phyloP scores from a whole-genome alignment of 2,329 filamentous ascomycete species.

The Cladosporium sp. region DNA sequence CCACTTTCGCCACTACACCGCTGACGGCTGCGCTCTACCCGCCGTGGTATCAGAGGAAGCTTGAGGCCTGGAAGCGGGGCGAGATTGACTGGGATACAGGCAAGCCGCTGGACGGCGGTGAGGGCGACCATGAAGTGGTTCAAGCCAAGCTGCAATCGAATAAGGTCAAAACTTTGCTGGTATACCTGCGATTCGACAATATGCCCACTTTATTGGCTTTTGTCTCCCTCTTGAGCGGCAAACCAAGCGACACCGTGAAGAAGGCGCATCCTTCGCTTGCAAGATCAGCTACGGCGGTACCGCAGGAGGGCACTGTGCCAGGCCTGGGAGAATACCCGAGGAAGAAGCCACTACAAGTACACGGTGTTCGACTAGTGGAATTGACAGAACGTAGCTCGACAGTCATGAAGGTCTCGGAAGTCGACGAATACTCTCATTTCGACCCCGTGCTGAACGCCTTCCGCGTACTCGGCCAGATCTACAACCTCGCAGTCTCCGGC shows the following conservation, averaged over 20 bases:
- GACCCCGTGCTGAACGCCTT: constrained; percentile 91
- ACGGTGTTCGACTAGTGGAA: constrained; percentile 79
- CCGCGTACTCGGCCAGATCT: constrained; percentile 76
- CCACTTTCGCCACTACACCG: constrained; percentile 77
- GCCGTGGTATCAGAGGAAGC: constrained; percentile 66
- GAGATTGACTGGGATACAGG: constrained; percentile 86
- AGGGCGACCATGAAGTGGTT: constrained; percentile 30
- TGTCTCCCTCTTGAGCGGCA: constrained; percentile 67
- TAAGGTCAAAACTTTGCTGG: constrained; percentile 60
- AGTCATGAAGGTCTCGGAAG: constrained; percentile 87
- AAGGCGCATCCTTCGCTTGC: constrained; percentile 33
- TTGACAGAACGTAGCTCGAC: constrained; percentile 89
- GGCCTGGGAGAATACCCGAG: background rate
- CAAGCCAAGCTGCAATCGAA: constrained; percentile 46
- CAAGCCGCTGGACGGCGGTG: constrained; percentile 34
- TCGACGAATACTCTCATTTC: constrained; percentile 57
- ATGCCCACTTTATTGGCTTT: constrained; percentile 72
- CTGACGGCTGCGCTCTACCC: constrained; percentile 70
- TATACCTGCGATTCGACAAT: constrained; percentile 79
- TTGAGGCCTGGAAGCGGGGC: constrained; percentile 68
- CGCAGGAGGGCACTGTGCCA: background rate
- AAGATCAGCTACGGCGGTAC: constrained; percentile 14
- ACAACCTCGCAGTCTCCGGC: constrained; percentile 76
- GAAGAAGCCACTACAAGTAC: constrained; percentile 58
- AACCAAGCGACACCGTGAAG: constrained; percentile 34